phyloP scores from a whole-genome alignment of 2,329 filamentous ascomycete species.

The Stenocarpella maydis region DNA sequence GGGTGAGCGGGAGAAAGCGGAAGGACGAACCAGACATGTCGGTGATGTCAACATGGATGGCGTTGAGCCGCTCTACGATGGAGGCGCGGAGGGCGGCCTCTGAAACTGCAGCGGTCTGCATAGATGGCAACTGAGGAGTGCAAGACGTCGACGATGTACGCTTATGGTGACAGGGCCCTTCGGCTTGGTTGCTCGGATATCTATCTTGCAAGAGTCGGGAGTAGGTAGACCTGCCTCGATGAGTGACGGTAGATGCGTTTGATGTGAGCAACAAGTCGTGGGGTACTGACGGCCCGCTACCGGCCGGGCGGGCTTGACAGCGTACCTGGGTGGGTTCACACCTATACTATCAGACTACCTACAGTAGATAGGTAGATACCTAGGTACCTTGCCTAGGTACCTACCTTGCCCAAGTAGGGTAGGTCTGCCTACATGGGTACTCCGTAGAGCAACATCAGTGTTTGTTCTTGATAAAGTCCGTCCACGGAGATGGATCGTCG shows the following conservation, averaged over 20 bases:
- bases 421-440: too few relatives aligned
- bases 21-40: conserved; percentile 84
- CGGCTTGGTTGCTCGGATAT: neutral
- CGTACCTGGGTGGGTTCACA: too few relatives aligned
- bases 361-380: too few relatives aligned
- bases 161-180: neutral
- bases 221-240: too few relatives aligned
- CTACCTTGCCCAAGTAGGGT: too few relatives aligned
- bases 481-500: too few relatives aligned
- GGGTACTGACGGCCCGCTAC: neutral
- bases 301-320: neutral
- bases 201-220: too few relatives aligned
- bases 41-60: conserved; percentile 84
- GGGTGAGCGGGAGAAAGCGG: too few relatives aligned
- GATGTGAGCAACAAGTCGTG: neutral
- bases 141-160: neutral
- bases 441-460: neutral
- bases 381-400: too few relatives aligned
- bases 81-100: conserved; percentile 74
- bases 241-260: neutral
- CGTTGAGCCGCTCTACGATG: conserved; percentile 74
- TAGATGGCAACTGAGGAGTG: conserved; percentile 40
- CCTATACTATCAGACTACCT: neutral
- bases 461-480: too few relatives aligned
- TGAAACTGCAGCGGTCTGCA: conserved; percentile 72